Evolutionary conservation across 73 alveolate genomes (phyloP), one percentile per base, ranked within the genome.

Genomic region (Vitrella brassicaformis): DNA sequence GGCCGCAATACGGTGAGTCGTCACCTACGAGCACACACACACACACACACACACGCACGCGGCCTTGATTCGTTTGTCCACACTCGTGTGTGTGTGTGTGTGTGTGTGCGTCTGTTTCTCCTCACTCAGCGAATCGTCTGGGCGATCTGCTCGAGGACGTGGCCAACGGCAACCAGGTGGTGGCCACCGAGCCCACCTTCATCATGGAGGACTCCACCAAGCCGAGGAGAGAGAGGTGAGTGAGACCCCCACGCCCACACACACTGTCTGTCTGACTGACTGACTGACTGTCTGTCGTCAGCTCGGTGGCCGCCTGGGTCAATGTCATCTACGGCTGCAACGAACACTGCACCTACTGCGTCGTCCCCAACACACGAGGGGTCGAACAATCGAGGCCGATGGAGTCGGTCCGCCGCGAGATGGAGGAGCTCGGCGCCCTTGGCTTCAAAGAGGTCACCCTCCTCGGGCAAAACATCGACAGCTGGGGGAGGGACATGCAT

Each of bases 271-370:
- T n/a, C n/a, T n/a, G n/a, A n/a, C 56, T 14, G 56, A 39, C 56
- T 39, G 22, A 39, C 22, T 39, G 56, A 8, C 56, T 39, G 56
- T 14, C 4, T 39, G 56, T 14, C 22, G 4, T 39, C 56, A 14
- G 22, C 56, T 4, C 56, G 4, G 22, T 39, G 56, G 31, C 75
- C 22, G 82, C 82, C 25, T 75, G 82, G 82, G 82, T 75, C 66
- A 75, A 75, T 26, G 75, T 75, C 47, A 75, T 75, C 82, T 75
- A 75, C 65, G 82, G 82, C 28, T 75, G 82, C 70, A 75, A 75
- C 66, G 82, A 75, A 32, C 82, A 73, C 39, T 75, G 82, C 71
- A 67, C 74, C 71, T 75, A 75, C 71, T 75, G 82, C 66, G 82
- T 75, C 28, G 82, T 75, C 65, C 82, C 82, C 45, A 45, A 45